Evolutionary conservation across 805 yeast genomes (phyloP).

Genomic region (Zygotorulaspora florentina): DNA sequence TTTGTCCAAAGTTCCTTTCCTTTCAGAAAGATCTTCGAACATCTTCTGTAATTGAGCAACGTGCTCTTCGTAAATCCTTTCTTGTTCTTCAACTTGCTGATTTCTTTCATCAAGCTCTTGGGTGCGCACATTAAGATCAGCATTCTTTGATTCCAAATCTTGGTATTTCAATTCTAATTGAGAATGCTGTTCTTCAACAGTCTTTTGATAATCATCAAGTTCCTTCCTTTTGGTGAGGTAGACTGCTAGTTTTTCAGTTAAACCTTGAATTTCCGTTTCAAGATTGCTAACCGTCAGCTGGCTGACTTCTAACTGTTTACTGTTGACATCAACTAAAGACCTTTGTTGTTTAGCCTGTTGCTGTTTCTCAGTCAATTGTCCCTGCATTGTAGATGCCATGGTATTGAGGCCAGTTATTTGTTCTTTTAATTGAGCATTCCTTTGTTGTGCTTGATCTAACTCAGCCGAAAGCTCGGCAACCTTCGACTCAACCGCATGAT

Average conservation of each 20-base stretch:
- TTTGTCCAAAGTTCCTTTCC: constrained; percentile 37
- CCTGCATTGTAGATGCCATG: constrained; percentile 56
- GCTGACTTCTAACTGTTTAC: constrained; percentile 66
- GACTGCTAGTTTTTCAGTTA: constrained; percentile 28
- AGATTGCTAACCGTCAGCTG: constrained; percentile 46
- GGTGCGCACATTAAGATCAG: constrained; percentile 34
- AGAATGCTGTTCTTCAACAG: constrained; percentile 36
- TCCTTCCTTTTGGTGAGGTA: constrained; percentile 34
- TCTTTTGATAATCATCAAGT: constrained; percentile 38
- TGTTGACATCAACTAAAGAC: constrained; percentile 59
- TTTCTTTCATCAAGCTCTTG: constrained; percentile 35
- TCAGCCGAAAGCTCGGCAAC: constrained; percentile 56
- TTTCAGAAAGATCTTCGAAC: constrained; percentile 35
- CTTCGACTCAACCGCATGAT: constrained; percentile 63
- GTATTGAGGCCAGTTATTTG: constrained; percentile 62
- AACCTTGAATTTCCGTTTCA: constrained; percentile 40
- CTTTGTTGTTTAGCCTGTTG: constrained; percentile 57
- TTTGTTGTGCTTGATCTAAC: constrained; percentile 64
- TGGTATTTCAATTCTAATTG: constrained; percentile 31
- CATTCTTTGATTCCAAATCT: constrained; percentile 37
- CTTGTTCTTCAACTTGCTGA: constrained; percentile 36
- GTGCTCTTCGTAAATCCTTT: constrained; percentile 36
- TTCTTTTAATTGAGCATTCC: constrained; percentile 63
- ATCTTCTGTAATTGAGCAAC: constrained; percentile 35
- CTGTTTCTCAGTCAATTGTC: constrained; percentile 49